Percentiles rank a stretch among this genome's conserved stretches.
phyloP scores from a whole-genome alignment of 805 yeast genomes.

The Kazachstania africana region DNA sequence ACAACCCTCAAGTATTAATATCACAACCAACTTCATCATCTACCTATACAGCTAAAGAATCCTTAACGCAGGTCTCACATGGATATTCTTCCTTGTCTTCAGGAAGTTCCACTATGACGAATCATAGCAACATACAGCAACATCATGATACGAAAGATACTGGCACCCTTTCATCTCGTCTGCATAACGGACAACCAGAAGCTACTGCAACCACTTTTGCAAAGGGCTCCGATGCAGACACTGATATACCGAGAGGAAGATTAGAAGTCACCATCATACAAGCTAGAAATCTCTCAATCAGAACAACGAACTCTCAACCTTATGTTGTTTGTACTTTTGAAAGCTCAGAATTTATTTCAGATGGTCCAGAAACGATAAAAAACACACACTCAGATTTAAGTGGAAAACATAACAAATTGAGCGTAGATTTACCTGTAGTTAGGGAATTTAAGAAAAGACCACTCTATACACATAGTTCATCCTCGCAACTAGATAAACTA shows the following conservation, averaged over 20 bases:
- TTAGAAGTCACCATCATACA: slow-evolving; percentile 70
- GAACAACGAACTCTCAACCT: slow-evolving; percentile 52
- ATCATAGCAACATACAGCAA: neutral
- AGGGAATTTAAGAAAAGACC: slow-evolving; percentile 27
- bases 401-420: slow-evolving; percentile 5
- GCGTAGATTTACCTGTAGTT: slow-evolving; percentile 12
- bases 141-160: too few species aligned
- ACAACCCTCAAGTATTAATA: slow-evolving; percentile 7
- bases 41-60: slow-evolving; percentile 6
- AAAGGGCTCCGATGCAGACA: slow-evolving; percentile 6
- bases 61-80: slow-evolving; percentile 4
- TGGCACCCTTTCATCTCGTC: neutral
- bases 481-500: slow-evolving; percentile 30
- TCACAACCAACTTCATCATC: slow-evolving; percentile 7
- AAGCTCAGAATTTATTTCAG: slow-evolving; percentile 79
- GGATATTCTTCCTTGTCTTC: neutral
- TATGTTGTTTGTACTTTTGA: slow-evolving; percentile 88
- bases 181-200: neutral
- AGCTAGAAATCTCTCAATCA: slow-evolving; percentile 57
- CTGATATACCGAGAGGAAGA: slow-evolving; percentile 61
- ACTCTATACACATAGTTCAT: slow-evolving; percentile 33
- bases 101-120: neutral
- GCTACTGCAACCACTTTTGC: neutral
- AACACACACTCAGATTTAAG: slow-evolving; percentile 10
- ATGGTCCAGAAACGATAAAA: slow-evolving; percentile 45